Evolutionary conservation across 192 early-diverging fungal species (phyloP).

Genomic region (Backusella westeae): DNA sequence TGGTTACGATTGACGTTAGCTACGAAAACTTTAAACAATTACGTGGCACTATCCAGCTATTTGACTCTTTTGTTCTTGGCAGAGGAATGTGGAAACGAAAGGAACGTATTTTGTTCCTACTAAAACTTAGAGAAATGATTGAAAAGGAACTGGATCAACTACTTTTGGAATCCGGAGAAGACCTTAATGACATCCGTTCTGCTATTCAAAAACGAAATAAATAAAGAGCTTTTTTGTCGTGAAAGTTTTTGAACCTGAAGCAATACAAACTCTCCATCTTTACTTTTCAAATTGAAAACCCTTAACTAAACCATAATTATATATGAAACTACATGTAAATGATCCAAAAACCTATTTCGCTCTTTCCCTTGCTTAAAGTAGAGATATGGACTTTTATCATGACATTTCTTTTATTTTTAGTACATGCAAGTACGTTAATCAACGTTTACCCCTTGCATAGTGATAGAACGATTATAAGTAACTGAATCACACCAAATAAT

Average conservation of each 20-base stretch:
- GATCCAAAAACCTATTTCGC: too few species aligned
- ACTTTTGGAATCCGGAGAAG: not conserved
- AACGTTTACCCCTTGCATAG: not conserved
- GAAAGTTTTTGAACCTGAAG: not conserved
- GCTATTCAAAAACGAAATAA: not conserved
- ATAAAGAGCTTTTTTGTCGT: not conserved
- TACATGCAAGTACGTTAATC: not conserved
- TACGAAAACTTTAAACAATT: conserved; percentile 37
- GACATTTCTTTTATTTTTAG: not conserved
- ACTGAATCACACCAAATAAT: too few species aligned
- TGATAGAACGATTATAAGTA: not conserved
- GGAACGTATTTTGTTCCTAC: conserved; percentile 19
- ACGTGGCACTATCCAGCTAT: conserved; percentile 26
- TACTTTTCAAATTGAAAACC: too few species aligned
- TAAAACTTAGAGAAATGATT: conserved; percentile 19
- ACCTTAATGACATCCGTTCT: not conserved
- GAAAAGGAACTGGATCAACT: not conserved
- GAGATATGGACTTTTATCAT: too few species aligned
- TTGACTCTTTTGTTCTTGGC: conserved; percentile 37
- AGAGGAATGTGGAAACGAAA: conserved; percentile 36
- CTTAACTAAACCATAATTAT: too few species aligned
- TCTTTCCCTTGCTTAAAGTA: too few species aligned
- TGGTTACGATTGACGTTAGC: conserved; percentile 30
- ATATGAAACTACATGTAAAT: too few species aligned
- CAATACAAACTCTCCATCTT: not conserved